Percentiles rank a stretch among this genome's conserved stretches.
Conservation (phyloP, 768 basidiomycete species). For the Amanita pallidorosea region DNA sequence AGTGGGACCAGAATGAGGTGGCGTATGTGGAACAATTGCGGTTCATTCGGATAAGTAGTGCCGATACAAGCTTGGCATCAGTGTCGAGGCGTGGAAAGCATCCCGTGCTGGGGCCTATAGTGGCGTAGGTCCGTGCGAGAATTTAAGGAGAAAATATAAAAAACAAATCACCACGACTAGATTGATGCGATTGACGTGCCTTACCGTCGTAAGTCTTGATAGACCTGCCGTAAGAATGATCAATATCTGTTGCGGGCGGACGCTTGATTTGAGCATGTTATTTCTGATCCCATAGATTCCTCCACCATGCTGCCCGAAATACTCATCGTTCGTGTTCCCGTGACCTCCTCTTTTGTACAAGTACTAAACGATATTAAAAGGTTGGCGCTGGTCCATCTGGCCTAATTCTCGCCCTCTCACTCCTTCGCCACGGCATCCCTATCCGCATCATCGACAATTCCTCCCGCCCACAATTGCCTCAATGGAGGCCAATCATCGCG, state of each 20-base stretch:
- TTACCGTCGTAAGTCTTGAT: too few relatives aligned
- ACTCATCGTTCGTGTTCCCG: slow-evolving; percentile 14
- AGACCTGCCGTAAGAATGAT: too few relatives aligned
- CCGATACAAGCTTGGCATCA: slow-evolving; percentile 30
- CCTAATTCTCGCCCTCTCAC: slow-evolving; percentile 28
- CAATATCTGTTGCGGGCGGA: too few relatives aligned
- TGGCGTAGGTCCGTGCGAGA: not conserved
- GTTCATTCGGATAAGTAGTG: slow-evolving; percentile 65
- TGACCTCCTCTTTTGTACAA: not conserved
- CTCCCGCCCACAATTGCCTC: slow-evolving; percentile 20
- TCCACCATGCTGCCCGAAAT: slow-evolving; percentile 6
- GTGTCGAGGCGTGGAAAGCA: slow-evolving; percentile 59
- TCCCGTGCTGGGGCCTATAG: slow-evolving; percentile 15
- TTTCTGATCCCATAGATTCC: not conserved
- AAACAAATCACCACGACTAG: too few relatives aligned
- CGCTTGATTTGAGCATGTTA: too few relatives aligned
- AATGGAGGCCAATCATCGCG: slow-evolving; percentile 29
- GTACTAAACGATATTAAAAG: slow-evolving; percentile 12
- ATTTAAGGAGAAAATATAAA: too few relatives aligned
- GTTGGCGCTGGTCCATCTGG: slow-evolving; percentile 39
- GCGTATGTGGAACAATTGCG: slow-evolving; percentile 63
- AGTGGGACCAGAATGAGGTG: slow-evolving; percentile 71
- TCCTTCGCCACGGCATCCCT: slow-evolving; percentile 32
- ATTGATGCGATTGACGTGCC: too few relatives aligned
- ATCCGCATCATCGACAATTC: slow-evolving; percentile 44